Percentiles rank a stretch among this genome's conserved stretches.
Evolutionary conservation across 2,329 filamentous ascomycete species (phyloP).

Genomic region (Fusarium sp.): DNA sequence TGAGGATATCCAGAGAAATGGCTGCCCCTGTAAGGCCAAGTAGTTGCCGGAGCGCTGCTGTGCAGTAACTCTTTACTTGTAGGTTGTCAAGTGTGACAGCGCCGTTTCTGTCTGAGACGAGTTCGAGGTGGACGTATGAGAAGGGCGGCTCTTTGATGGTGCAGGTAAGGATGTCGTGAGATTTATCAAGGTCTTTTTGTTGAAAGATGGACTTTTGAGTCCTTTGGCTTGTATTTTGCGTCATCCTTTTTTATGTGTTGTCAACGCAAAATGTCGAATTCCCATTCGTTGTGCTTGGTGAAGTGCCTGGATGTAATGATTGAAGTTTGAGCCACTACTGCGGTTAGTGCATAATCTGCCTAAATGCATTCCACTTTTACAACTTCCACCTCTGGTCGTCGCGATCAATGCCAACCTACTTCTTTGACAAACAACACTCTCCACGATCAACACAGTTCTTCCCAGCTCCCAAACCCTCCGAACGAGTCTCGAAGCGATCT

Average conservation of each 20-base stretch:
- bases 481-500: not conserved
- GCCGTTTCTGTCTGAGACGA: slow-evolving; percentile 50
- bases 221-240: slow-evolving; percentile 28
- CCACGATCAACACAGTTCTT: not conserved
- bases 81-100: slow-evolving; percentile 66
- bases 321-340: slow-evolving; percentile 10
- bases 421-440: slow-evolving; percentile 12
- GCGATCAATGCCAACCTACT: slow-evolving; percentile 3
- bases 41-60: slow-evolving; percentile 73
- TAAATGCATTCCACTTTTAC: slow-evolving; percentile 36
- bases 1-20: slow-evolving; percentile 78
- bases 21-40: slow-evolving; percentile 76
- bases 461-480: not conserved
- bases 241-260: slow-evolving; percentile 33
- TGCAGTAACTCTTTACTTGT: slow-evolving; percentile 72
- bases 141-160: slow-evolving; percentile 65
- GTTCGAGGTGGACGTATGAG: slow-evolving; percentile 68
- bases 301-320: not conserved
- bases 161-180: slow-evolving; percentile 62
- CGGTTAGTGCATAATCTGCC: slow-evolving; percentile 33
- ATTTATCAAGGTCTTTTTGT: slow-evolving; percentile 51
- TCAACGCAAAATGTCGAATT: not conserved
- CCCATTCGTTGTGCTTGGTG: slow-evolving; percentile 7
- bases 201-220: slow-evolving; percentile 46
- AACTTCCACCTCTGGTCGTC: slow-evolving; percentile 17